Percentiles rank a stretch among this genome's conserved stretches.
These are phyloP conservation scores for Linnemannia elongata DNA, from an alignment of 192 early-diverging fungal genomes.

Conservation along the genomic window DNA sequence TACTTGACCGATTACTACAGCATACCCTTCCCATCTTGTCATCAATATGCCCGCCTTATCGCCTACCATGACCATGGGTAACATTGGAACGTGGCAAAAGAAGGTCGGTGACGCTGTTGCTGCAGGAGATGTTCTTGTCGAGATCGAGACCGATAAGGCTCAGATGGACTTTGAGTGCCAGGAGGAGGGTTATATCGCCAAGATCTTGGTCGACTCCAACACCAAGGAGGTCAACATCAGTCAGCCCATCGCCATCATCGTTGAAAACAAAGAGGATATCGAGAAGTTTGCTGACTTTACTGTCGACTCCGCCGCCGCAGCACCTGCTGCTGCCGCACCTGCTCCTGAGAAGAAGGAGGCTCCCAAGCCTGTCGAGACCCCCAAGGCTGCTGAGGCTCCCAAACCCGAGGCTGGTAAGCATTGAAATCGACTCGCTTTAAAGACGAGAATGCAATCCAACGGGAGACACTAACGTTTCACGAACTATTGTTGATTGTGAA, in stretches of 20 bases:
- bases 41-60: constrained; percentile 98
- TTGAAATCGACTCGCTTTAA: too few species aligned
- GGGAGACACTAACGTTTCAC: not conserved
- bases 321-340: constrained; percentile 51
- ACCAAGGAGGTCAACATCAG: constrained; percentile 84
- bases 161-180: constrained; percentile 99
- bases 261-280: constrained; percentile 90
- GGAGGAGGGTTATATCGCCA: constrained; percentile 96
- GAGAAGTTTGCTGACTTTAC: constrained; percentile 89
- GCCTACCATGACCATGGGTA: constrained; percentile 98
- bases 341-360: constrained; percentile 45
- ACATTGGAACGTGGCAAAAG: constrained; percentile 94
- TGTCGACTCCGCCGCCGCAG: constrained; percentile 61
- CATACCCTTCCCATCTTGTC: constrained; percentile 83
- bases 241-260: constrained; percentile 91
- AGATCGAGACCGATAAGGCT: constrained; percentile 99
- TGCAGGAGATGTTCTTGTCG: constrained; percentile 95
- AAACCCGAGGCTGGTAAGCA: constrained; percentile 50
- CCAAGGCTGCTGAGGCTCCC: constrained; percentile 41
- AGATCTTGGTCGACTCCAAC: constrained; percentile 87
- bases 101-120: constrained; percentile 90
- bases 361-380: constrained; percentile 26
- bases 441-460: not conserved
- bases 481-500: not conserved
- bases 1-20: constrained; percentile 43